A percentile compares a stretch with the other conserved stretches of the same genome.
phyloP scores from a whole-genome alignment of 306 rosid species.

The Fragaria nilgerrensis region DNA sequence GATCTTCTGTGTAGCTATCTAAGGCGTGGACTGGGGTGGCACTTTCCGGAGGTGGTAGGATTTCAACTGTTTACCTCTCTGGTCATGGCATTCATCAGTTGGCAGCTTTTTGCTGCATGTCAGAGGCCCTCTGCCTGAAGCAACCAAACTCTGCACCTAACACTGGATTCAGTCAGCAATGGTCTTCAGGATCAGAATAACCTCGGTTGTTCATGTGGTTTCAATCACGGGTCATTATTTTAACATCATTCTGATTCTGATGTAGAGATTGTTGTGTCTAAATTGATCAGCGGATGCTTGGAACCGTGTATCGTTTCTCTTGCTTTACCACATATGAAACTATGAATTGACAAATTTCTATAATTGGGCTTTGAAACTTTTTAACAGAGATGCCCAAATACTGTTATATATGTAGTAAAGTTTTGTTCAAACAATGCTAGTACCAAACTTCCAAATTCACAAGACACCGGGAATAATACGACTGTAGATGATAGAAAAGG shows the following conservation, averaged over 20 bases:
- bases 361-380: not conserved
- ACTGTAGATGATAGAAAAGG: not conserved
- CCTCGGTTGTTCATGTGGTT: not conserved
- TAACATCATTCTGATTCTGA: slow-evolving; percentile 1
- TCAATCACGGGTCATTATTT: not conserved
- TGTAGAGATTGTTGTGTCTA: slow-evolving; percentile 15
- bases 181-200: slow-evolving; percentile 3
- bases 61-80: slow-evolving; percentile 86
- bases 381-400: not conserved
- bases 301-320: not conserved
- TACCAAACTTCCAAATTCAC: not conserved
- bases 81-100: slow-evolving; percentile 85
- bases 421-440: not conserved
- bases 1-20: slow-evolving; percentile 66
- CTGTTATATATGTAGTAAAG: not conserved
- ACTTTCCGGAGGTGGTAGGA: slow-evolving; percentile 82
- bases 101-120: slow-evolving; percentile 89
- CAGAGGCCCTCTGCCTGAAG: slow-evolving; percentile 80
- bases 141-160: slow-evolving; percentile 2
- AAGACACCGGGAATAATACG: not conserved
- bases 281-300: not conserved
- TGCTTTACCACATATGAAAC: not conserved
- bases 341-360: not conserved
- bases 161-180: not conserved
- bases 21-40: slow-evolving; percentile 92